phyloP scores from a whole-genome alignment of 2,329 filamentous ascomycete species.

The Lachnellula subtilissima region DNA sequence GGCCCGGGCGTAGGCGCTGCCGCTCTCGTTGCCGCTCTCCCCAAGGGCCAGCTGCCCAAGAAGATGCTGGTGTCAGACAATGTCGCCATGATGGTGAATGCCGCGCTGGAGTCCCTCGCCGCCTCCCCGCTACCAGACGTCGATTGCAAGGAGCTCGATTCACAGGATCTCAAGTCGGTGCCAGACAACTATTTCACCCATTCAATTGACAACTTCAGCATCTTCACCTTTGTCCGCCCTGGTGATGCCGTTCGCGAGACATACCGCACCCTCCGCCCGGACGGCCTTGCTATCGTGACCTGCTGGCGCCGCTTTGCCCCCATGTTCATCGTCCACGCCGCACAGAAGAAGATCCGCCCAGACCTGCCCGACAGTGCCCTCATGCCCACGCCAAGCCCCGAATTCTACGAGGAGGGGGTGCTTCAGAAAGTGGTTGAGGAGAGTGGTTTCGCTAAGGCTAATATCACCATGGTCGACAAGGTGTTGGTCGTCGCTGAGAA shows the following conservation, averaged over 20 bases:
- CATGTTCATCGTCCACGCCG: constrained; percentile 25
- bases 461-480: neutral
- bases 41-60: constrained; percentile 26
- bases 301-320: constrained; percentile 26
- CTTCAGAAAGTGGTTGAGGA: neutral
- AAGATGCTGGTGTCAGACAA: constrained; percentile 29
- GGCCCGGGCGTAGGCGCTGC: constrained; percentile 28
- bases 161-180: constrained; percentile 1
- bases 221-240: constrained; percentile 28
- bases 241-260: constrained; percentile 27
- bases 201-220: constrained; percentile 31
- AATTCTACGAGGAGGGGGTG: neutral
- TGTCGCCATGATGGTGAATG: constrained; percentile 25
- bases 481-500: constrained; percentile 19
- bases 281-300: constrained; percentile 26
- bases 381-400: constrained; percentile 8
- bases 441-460: neutral
- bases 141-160: constrained; percentile 19
- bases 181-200: constrained; percentile 27
- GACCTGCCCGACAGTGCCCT: constrained; percentile 20
- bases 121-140: constrained; percentile 26
- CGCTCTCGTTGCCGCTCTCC: constrained; percentile 24
- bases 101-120: constrained; percentile 26
- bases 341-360: constrained; percentile 27
- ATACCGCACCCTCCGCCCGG: constrained; percentile 28